Evolutionary conservation across 306 rosid species (phyloP).

Genomic region (Albizia julibrissin): DNA sequence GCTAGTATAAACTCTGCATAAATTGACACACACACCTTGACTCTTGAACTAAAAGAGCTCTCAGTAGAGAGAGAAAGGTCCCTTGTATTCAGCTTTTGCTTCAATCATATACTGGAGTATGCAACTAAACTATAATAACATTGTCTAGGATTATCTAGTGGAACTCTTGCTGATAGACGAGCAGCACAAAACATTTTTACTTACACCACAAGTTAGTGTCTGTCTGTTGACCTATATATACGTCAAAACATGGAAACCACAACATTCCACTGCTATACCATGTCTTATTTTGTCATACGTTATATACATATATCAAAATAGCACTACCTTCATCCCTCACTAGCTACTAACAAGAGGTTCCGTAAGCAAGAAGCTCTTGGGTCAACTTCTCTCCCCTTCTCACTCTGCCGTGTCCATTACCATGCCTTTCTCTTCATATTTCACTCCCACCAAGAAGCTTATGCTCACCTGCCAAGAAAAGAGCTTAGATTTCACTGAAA

Average conservation of each 20-base stretch:
- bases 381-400: not conserved
- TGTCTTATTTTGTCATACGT: not conserved
- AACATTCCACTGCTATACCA: constrained; percentile 14
- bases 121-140: not conserved
- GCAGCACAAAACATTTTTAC: constrained; percentile 6
- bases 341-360: not conserved
- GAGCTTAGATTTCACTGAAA: not conserved
- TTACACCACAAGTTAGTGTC: not conserved
- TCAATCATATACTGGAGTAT: not conserved
- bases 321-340: not conserved
- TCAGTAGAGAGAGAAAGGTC: no score
- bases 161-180: not conserved
- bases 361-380: constrained; percentile 5
- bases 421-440: constrained; percentile 60
- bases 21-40: constrained; percentile 7
- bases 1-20: constrained; percentile 42
- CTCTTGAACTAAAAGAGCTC: no score
- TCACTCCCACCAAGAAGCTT: constrained; percentile 78
- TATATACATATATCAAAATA: constrained; percentile 39
- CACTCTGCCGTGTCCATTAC: constrained; percentile 58
- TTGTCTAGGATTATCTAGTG: not conserved
- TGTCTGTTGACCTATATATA: not conserved
- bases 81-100: no score
- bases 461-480: constrained; percentile 54
- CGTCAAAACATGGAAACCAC: not conserved